A percentile compares a stretch with the other conserved stretches of the same genome.
phyloP scores from a whole-genome alignment of 352 stramenopile species.

The Thalassiosira livingstoniorum region DNA sequence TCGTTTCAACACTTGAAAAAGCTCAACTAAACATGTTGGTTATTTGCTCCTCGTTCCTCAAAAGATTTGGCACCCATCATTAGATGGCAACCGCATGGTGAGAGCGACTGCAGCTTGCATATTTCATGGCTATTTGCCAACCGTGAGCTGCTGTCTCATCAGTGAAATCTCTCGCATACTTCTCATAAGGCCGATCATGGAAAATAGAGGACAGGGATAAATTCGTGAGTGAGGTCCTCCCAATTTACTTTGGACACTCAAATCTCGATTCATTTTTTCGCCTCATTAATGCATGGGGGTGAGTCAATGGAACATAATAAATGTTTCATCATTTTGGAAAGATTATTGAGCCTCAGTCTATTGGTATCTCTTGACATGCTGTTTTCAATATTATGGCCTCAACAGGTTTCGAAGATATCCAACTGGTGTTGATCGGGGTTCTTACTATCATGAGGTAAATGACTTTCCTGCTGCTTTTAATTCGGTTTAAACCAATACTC shows the following conservation, averaged over 20 bases:
- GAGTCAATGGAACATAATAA: constrained; percentile 40
- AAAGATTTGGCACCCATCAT: constrained; percentile 23
- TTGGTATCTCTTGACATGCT: not conserved
- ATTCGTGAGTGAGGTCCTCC: constrained; percentile 33
- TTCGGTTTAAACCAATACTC: not conserved
- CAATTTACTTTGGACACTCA: constrained; percentile 19
- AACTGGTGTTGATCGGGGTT: constrained; percentile 54
- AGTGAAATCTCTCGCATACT: no score
- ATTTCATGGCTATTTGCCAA: no score
- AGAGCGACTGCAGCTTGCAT: no score
- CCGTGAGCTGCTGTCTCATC: no score
- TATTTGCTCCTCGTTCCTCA: no score
- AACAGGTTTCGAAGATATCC: not conserved
- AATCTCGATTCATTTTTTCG: constrained; percentile 25
- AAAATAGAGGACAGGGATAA: constrained; percentile 62
- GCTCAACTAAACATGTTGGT: no score
- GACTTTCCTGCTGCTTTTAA: not conserved
- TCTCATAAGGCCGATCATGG: constrained; percentile 66
- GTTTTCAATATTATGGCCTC: not conserved
- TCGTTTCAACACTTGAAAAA: not conserved
- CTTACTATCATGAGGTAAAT: constrained; percentile 67
- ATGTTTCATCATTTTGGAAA: constrained; percentile 4
- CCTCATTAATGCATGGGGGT: constrained; percentile 61
- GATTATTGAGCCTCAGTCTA: not conserved
- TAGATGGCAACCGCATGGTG: constrained; percentile 70